Evolutionary conservation across 306 rosid species (phyloP), one percentile per base, ranked within the genome.

Genomic region (Castanea crenata): DNA sequence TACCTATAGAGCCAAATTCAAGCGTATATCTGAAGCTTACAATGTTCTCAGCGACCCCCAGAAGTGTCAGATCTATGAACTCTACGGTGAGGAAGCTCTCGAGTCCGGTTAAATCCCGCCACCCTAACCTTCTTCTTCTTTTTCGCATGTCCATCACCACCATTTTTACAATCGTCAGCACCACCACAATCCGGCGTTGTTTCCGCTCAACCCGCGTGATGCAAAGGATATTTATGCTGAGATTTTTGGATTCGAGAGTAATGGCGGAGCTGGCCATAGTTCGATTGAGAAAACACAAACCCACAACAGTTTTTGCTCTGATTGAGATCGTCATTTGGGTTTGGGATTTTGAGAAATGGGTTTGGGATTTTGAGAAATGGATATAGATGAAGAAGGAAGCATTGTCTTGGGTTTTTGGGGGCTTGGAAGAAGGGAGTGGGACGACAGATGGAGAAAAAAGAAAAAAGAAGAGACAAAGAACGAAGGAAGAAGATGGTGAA

Each of bases 61-160:
- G 70, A 95, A 95, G 91, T 96, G 97, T 71, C 97, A 91, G 96
- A 93, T 95, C 94, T 93, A 95, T 78, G 97, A 93, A 81, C 93
- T 88, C n/a, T 90, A 91, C 84, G 97, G 97, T 27, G 98, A 93
- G 81, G 97, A 90, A 63, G 94, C 92, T 0, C 87, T 95, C 29
- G 90, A 95, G 77, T 86, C 94, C 8, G 98, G 97, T 6, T 95
- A 88, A n/a, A 83, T 93, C 73, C 97, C 95, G 1, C 91, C 95
- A 5, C 88, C 93, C 3, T 71, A 85, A 1, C 78, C 86, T 0
- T 64, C 88, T 1, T 79, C 92, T 0, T 65, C 87, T 5, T 82
- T 83, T 21, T 80, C 41, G 6, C 41, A 3, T 35, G 41, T 35
- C 80, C 27, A 68, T 63, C 86, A 81, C 73, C 79, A 58, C 25